These are phyloP conservation scores for Entoloma clypeatum DNA, from an alignment of 1,284 basidiomycete genomes.

Conservation along the genomic window DNA sequence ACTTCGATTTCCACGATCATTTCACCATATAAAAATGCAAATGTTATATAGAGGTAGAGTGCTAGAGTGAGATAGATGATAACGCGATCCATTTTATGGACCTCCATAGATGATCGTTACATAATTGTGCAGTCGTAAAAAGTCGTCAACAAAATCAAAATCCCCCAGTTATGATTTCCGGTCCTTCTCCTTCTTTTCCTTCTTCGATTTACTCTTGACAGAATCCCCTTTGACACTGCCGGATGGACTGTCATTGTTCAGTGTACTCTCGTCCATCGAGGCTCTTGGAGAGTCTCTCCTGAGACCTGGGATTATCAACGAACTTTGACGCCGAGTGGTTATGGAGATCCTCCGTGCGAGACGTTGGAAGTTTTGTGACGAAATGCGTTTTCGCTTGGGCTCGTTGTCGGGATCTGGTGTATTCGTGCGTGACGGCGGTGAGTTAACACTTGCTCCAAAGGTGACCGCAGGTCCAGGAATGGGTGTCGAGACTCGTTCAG, in stretches of 20 bases:
- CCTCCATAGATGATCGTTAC: constrained; percentile 22
- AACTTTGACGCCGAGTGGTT: constrained; percentile 55
- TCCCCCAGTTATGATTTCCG: constrained; percentile 25
- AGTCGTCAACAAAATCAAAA: neutral
- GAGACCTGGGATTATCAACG: constrained; percentile 48
- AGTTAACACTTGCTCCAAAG: constrained; percentile 44
- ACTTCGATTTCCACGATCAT: constrained; percentile 11
- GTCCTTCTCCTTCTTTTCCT: constrained; percentile 47
- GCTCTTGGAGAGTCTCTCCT: constrained; percentile 42
- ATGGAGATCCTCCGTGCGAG: constrained; percentile 70
- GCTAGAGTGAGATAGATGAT: no score
- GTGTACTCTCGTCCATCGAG: constrained; percentile 37
- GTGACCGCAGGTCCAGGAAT: constrained; percentile 40
- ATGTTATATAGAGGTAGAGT: no score
- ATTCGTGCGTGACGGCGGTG: constrained; percentile 44
- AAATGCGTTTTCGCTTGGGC: constrained; percentile 71
- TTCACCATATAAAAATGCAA: no score
- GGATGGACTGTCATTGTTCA: constrained; percentile 45
- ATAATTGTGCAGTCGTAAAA: constrained; percentile 19
- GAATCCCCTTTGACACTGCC: constrained; percentile 46
- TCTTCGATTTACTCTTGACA: constrained; percentile 44
- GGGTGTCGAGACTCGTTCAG: constrained; percentile 22
- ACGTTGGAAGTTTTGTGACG: constrained; percentile 79
- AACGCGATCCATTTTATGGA: no score
- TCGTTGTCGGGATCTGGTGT: constrained; percentile 70